Base-by-base conservation (phyloP, 176 grass and related monocot genomes). In the Raddia distichophylla region DNA sequence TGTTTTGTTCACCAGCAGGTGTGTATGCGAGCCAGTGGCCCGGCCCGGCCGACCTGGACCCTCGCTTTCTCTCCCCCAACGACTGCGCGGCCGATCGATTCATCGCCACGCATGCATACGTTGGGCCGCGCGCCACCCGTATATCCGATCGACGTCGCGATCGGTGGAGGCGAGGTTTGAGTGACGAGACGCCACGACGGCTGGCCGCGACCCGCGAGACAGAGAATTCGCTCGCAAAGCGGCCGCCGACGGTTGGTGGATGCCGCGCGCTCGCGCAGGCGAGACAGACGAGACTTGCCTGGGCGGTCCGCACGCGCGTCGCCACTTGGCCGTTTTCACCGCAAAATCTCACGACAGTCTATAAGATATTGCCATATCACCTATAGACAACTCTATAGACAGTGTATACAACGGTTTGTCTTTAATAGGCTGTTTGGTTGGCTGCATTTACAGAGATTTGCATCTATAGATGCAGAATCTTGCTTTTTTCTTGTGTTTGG, bases 21-120 rank as follows among this genome's bases (percentile, higher is more conserved):
- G 27, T 27, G 27, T 27, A 27, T 27, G 27, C 27, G 27, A 27
- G 27, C 27, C 27, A 1, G 27, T 27, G 27, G 27, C 27, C 27
- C 27, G 27, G 27, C 27, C 27, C 27, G 27, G 27, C 27, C 27
- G 27, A 27, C 27, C 27, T 17, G 17, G 6, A 44, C 66, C 54
- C 35, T 79, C 75, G 75, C 75, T 85, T 72, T 85, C 82, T 3
- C 10, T 85, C 82, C 2, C 10, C 15, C 53, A 16, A 42, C 55
- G 71, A 33, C 52, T 20, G 45, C 64, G 55, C 48, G 77, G 77
- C 8, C 70, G 51, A 22, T 52, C 66, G 69, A 67, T 81, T 52
- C 69, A 67, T 81, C 69, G 84, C 77, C 84, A 27, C 27, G 27
- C 27, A 27, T 27, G 27, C 27, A 27, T 27, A 27, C 27, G 27